phyloP scores from a whole-genome alignment of 202 grass and related monocot genomes.

The Schoenoplectus tabernaemontani region DNA sequence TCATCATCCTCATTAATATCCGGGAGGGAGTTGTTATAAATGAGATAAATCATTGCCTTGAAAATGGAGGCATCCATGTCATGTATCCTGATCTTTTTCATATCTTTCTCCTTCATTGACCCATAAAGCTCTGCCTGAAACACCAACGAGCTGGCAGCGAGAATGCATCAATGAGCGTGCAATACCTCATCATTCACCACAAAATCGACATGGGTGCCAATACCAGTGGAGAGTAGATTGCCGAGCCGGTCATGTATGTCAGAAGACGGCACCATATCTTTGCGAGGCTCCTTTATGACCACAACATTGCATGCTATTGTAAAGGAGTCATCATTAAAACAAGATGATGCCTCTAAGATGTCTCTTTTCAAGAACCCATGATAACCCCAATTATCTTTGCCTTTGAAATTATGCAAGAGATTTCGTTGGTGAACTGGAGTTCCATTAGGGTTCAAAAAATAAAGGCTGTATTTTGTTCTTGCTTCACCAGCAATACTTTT shows the following conservation, averaged over 20 bases:
- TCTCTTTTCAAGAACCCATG: background rate
- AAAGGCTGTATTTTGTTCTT: slow-evolving; percentile 26
- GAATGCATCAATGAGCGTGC: background rate
- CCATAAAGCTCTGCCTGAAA: background rate
- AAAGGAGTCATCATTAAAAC: background rate
- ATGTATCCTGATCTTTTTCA: background rate
- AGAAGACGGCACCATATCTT: background rate
- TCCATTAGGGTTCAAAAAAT: background rate
- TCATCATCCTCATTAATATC: background rate
- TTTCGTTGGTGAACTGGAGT: background rate
- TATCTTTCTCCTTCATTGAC: background rate
- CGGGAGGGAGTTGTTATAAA: background rate
- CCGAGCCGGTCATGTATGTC: background rate
- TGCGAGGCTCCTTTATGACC: background rate
- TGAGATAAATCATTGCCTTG: background rate
- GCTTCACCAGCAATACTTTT: slow-evolving; percentile 18
- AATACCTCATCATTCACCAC: background rate
- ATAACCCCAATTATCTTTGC: background rate
- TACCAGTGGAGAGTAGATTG: background rate
- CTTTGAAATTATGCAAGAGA: background rate
- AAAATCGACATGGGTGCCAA: background rate
- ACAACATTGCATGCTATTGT: background rate
- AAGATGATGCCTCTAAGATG: background rate
- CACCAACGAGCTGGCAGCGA: background rate
- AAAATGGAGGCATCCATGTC: background rate